These are phyloP conservation scores for Daldinia childiae DNA, from an alignment of 495 filamentous ascomycete species.

Conservation along the genomic window DNA sequence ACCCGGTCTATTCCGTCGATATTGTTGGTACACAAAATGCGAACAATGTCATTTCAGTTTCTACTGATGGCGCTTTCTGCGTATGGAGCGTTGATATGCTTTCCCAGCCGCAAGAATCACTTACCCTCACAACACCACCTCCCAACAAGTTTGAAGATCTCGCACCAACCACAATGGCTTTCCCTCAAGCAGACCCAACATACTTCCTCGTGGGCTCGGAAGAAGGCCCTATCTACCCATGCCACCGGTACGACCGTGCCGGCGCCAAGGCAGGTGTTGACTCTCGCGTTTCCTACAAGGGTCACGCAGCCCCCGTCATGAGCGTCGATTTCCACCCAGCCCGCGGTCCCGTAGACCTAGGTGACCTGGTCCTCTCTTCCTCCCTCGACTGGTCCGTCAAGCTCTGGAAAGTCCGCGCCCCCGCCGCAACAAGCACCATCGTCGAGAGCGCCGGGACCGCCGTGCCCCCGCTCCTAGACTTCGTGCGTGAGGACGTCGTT, in stretches of 20 bases:
- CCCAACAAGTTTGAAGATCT: slow-evolving; percentile 93
- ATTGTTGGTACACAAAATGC: slow-evolving; percentile 98
- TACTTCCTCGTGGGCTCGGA: slow-evolving; percentile 98
- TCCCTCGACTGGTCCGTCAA: slow-evolving; percentile 96
- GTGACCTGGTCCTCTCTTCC: slow-evolving; percentile 86
- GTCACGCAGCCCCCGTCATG: slow-evolving; percentile 94
- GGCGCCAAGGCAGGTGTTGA: slow-evolving; percentile 97
- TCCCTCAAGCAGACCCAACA: slow-evolving; percentile 93
- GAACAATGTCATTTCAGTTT: slow-evolving; percentile 95
- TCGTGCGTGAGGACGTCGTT: slow-evolving; percentile 91
- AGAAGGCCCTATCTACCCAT: slow-evolving; percentile 94
- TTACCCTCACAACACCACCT: slow-evolving; percentile 84
- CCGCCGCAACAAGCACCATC: slow-evolving; percentile 68
- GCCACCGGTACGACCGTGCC: slow-evolving; percentile 95
- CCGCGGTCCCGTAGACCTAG: slow-evolving; percentile 90
- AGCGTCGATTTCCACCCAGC: slow-evolving; percentile 94
- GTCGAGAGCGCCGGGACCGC: slow-evolving; percentile 60
- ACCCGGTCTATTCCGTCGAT: slow-evolving; percentile 94
- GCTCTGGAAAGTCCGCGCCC: slow-evolving; percentile 90
- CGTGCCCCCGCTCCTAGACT: slow-evolving; percentile 81
- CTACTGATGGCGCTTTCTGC: slow-evolving; percentile 95
- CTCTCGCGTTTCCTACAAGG: slow-evolving; percentile 80
- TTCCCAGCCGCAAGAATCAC: slow-evolving; percentile 89
- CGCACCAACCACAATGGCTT: slow-evolving; percentile 95
- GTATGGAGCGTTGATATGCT: slow-evolving; percentile 98